Evolutionary conservation across 768 basidiomycete genomes (phyloP).

Genomic region (Leucogyrophana mollusca): DNA sequence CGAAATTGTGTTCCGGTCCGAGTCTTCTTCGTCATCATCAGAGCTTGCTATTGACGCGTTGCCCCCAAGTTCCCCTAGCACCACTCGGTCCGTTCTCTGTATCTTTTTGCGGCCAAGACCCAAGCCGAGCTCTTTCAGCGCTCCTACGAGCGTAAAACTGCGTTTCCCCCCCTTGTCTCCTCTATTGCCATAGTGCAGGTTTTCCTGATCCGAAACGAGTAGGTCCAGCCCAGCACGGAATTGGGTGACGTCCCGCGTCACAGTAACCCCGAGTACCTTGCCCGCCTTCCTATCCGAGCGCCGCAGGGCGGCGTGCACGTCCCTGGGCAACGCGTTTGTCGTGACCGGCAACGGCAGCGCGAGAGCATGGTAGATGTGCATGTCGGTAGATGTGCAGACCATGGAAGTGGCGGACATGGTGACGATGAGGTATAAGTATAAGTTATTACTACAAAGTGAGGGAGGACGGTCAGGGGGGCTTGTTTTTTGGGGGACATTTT

Average conservation of each 20-base stretch:
- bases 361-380: neutral
- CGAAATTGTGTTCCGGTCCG: neutral
- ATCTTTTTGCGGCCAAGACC: conserved; percentile 1
- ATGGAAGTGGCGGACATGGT: too few relatives aligned
- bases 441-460: too few relatives aligned
- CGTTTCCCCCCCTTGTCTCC: neutral
- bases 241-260: conserved; percentile 11
- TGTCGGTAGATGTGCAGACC: neutral
- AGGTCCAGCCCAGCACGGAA: too few relatives aligned
- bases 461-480: too few relatives aligned
- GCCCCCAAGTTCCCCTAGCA: neutral
- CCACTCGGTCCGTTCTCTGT: conserved; percentile 2
- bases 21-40: neutral
- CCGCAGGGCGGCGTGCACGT: conserved; percentile 8
- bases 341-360: neutral
- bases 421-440: too few relatives aligned
- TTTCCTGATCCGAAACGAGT: neutral
- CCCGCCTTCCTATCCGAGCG: conserved; percentile 14
- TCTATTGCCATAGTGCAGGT: neutral
- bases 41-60: neutral
- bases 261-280: conserved; percentile 12
- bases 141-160: conserved; percentile 3
- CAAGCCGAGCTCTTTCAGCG: conserved; percentile 6
- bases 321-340: conserved; percentile 7
- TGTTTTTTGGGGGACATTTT: too few relatives aligned